Evolutionary conservation across 2,329 filamentous ascomycete species (phyloP).

Genomic region (Colletotrichum sp.): DNA sequence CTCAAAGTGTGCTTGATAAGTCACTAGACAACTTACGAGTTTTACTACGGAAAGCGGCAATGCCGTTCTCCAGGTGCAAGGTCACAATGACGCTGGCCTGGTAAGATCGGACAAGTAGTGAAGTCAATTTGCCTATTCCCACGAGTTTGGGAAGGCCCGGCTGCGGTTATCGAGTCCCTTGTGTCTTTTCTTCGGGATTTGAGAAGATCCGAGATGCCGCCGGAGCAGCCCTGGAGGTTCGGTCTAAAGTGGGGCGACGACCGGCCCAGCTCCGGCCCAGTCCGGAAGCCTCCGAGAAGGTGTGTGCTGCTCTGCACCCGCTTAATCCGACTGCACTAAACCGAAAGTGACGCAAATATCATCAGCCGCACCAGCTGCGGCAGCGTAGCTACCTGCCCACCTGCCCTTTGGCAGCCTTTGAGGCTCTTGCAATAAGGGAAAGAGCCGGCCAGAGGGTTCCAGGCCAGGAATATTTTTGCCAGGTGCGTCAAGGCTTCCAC

Average conservation of each 20-base stretch:
- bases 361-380: accelerated
- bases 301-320: neutral
- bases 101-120: neutral
- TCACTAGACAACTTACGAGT: neutral
- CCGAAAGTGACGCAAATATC: neutral
- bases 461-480: neutral
- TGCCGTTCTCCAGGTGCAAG: neutral
- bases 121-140: neutral
- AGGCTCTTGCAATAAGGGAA: neutral
- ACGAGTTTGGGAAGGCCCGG: neutral
- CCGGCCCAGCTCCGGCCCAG: neutral
- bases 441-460: neutral
- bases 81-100: neutral
- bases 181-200: neutral
- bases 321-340: neutral
- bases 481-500: neutral
- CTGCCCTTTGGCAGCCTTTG: neutral
- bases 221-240: neutral
- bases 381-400: neutral
- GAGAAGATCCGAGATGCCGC: neutral
- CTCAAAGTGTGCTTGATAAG: neutral
- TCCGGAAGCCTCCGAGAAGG: neutral
- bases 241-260: neutral
- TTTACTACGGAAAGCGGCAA: neutral
- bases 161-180: neutral